Base-by-base conservation (phyloP, 495 filamentous ascomycete species). In the Viridothelium virens region DNA sequence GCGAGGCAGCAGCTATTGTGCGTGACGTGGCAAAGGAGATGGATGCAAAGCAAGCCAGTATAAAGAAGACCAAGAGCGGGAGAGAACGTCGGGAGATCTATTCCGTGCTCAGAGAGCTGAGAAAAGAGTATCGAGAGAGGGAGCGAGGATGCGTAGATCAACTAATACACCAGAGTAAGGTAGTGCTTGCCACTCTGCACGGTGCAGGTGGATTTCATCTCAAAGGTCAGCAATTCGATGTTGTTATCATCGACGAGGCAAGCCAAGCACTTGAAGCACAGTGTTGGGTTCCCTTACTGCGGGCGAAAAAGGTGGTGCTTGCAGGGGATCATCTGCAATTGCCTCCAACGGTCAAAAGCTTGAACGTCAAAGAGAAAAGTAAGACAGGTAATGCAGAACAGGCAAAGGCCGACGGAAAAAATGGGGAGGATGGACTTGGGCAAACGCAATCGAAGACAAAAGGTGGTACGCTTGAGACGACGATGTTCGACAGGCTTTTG, bases 181-280 rank as follows among this genome's bases (percentile, higher is more conserved):
- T 97, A 38, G 91, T 97, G 2, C 83, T 97, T 0, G 89, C 92
- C 1, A 99, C 94, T 1, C 80, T 97, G 50, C 94, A 99, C 75
- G 94, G 95, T 2, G 89, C 92, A 2, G 95, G 94, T 0, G 91
- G 92, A 0, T 88, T 85, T 69, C 92, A 96, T 76, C 78, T 96
- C 31, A 85, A 83, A 67, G 82, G 86, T 65, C 87, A 95, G 72
- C 76, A 84, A 64, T 99, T 99, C 69, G 94, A 99, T 74, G 90
- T 96, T 3, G 91, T 97, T 2, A 85, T 97, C 39, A 90, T 98
- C 48, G 94, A 98, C 72, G 94, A 98, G 78, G 94, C 91, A 0
- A 94, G 90, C 73, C 94, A 98, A 74, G 94, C 94, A 2, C 81
- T 98, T 14, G 94, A 98, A 75, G 91, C 95, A 1, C 94, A 97